These are phyloP conservation scores for Ganoderma lingzhi DNA, from an alignment of 1,284 basidiomycete species.

Conservation along the genomic window DNA sequence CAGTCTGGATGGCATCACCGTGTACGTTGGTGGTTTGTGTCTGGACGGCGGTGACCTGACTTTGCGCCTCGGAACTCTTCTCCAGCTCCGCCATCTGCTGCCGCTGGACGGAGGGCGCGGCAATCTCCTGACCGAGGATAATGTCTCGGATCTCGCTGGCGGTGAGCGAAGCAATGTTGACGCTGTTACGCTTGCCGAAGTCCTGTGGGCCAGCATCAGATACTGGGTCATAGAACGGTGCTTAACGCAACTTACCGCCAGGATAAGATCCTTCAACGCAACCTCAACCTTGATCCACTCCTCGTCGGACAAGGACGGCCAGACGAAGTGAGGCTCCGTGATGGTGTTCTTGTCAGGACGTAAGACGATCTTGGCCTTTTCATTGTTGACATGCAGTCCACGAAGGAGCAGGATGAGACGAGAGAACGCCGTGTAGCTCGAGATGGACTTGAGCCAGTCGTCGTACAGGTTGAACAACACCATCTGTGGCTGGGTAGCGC, in stretches of 20 bases:
- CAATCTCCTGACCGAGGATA: slow-evolving; percentile 97
- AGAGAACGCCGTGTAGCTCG: slow-evolving; percentile 99
- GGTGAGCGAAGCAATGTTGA: slow-evolving; percentile 98
- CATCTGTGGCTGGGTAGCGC: slow-evolving; percentile 99
- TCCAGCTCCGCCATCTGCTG: slow-evolving; percentile 99
- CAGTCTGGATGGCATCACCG: slow-evolving; percentile 95
- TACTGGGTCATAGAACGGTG: neutral
- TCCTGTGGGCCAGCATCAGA: slow-evolving; percentile 58
- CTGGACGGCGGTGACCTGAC: slow-evolving; percentile 96
- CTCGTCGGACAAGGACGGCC: slow-evolving; percentile 95
- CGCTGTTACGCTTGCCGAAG: slow-evolving; percentile 98
- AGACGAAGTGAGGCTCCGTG: slow-evolving; percentile 98
- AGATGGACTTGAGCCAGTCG: slow-evolving; percentile 99
- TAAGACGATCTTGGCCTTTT: slow-evolving; percentile 96
- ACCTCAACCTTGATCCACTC: slow-evolving; percentile 99
- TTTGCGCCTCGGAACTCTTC: slow-evolving; percentile 93
- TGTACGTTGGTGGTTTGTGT: slow-evolving; percentile 98
- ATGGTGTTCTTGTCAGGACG: slow-evolving; percentile 95
- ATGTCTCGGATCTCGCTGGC: slow-evolving; percentile 97
- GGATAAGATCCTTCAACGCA: slow-evolving; percentile 93
- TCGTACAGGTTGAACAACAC: slow-evolving; percentile 98
- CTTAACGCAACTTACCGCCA: slow-evolving; percentile 63
- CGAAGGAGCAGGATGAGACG: slow-evolving; percentile 95
- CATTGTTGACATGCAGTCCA: slow-evolving; percentile 98
- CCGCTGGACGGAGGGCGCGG: slow-evolving; percentile 90